Evolutionary conservation across 495 filamentous ascomycete species (phyloP).

Genomic region (Lasiosphaeria ovina): DNA sequence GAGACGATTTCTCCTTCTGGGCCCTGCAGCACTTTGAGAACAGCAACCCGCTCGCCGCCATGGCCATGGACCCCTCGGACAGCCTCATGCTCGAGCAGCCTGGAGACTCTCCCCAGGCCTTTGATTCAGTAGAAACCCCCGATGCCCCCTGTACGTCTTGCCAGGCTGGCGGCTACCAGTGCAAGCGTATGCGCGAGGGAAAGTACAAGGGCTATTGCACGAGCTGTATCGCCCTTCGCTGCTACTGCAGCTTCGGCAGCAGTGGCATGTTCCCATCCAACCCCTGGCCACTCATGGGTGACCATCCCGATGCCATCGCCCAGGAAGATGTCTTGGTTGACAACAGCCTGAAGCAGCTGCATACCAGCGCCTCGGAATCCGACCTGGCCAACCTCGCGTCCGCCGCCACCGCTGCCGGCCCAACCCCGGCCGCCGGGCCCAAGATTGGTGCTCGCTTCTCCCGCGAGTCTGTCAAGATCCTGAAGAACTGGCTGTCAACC

Average conservation of each 20-base stretch:
- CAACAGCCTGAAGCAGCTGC: constrained; percentile 19
- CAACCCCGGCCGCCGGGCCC: constrained; percentile 33
- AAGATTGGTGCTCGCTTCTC: constrained; percentile 65
- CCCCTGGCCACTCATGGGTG: constrained; percentile 46
- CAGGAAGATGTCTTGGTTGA: constrained; percentile 48
- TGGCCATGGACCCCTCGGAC: constrained; percentile 10
- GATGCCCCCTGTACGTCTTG: constrained; percentile 69
- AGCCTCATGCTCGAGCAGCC: constrained; percentile 8
- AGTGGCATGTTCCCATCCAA: constrained; percentile 38
- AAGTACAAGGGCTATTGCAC: constrained; percentile 68
- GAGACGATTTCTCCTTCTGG: constrained; percentile 51
- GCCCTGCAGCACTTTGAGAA: constrained; percentile 48
- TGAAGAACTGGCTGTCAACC: constrained; percentile 75
- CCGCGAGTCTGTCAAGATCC: constrained; percentile 65
- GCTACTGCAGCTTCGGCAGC: constrained; percentile 65
- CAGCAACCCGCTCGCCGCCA: constrained; percentile 21
- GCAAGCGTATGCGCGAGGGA: constrained; percentile 70
- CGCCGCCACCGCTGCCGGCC: constrained; percentile 23
- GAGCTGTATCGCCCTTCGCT: constrained; percentile 72
- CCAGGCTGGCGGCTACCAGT: constrained; percentile 63
- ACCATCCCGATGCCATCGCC: constrained; percentile 42
- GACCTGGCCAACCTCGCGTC: constrained; percentile 17
- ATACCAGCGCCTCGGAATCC: constrained; percentile 44
- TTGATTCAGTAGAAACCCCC: constrained; percentile 37
- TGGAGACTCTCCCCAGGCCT: constrained; percentile 25